phyloP scores from a whole-genome alignment of 176 grass and related monocot species.

The Pharus latifolius region DNA sequence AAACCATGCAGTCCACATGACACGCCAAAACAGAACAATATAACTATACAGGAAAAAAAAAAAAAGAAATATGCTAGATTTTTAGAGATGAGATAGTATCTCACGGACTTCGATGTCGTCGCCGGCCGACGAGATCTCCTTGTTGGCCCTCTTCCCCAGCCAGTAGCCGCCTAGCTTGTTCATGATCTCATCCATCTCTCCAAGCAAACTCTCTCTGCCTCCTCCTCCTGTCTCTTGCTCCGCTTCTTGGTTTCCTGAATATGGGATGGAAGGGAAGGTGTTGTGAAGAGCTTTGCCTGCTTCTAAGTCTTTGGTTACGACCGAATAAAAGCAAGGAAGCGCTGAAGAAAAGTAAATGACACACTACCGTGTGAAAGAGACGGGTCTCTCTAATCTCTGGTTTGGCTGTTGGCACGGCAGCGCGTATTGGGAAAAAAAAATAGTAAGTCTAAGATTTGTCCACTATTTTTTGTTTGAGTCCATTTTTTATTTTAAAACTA shows the following conservation, averaged over 20 bases:
- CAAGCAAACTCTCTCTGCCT: neutral
- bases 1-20: neutral
- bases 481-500: no score
- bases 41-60: neutral
- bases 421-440: conserved; percentile 19
- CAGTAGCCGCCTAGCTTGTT: conserved; percentile 76
- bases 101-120: conserved; percentile 55
- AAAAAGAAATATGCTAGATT: neutral
- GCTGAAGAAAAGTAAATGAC: conserved; percentile 2
- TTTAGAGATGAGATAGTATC: neutral
- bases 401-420: conserved; percentile 10
- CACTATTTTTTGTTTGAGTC: no score
- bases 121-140: conserved; percentile 69
- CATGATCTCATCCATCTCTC: conserved; percentile 71
- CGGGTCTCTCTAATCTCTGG: neutral
- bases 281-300: neutral
- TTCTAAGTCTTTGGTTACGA: conserved; percentile 18
- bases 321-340: conserved; percentile 19
- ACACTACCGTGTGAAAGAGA: conserved; percentile 15
- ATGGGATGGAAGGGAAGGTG: neutral
- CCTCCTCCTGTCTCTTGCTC: neutral
- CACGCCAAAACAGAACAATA: neutral
- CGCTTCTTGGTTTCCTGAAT: neutral
- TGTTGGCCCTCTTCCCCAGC: conserved; percentile 51
- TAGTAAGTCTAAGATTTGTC: no score